Base-by-base conservation (phyloP, 2,329 filamentous ascomycete species). In the Fusarium sp. region DNA sequence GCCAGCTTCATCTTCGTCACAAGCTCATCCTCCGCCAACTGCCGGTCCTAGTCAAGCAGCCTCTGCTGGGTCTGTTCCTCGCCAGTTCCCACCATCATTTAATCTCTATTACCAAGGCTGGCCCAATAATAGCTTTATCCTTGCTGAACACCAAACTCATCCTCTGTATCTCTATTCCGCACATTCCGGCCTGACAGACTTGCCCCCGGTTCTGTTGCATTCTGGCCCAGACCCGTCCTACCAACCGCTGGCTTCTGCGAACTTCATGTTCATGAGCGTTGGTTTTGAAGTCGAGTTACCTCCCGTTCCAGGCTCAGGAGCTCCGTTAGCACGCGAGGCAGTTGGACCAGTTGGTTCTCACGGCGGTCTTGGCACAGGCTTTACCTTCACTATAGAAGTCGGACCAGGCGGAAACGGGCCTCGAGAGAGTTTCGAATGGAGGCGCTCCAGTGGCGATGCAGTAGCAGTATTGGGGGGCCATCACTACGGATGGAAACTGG, bases 391-490 rank as follows among this genome's bases (percentile, higher is more conserved):
- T 22, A 66, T 72, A 20, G 71, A 73, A 50, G 55, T 62, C 13
- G 72, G 72, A 10, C 47, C 44, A 24, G 11, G 24, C 15, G 62
- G 63, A 2, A 63, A 67, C 19, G 65, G 56, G 6, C 59, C 64
- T 5, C 60, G 72, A 19, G 72, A 74, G 47, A 33, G 41, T n/a
- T 74, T 73, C 17, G 66, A 74, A 44, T 74, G 72, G 72, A 54
- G 70, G 9, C 60, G 51, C 8, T 74, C 70, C 6, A 49, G 55
- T 7, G 61, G 68, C 2, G 60, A 65, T 17, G 66, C 67, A 2
- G 56, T 74, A 30, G 46, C 49, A 20, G 50, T 37, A 17, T 49
- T 74, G 4, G 64, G 59, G 10, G 72, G 66, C 0, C 26, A 64
- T 20, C 53, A 54, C 22, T 54, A 49, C 10, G 71, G 68, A 19